phyloP scores from a whole-genome alignment of 2,329 filamentous ascomycete species.

The Diaporthe sp. region DNA sequence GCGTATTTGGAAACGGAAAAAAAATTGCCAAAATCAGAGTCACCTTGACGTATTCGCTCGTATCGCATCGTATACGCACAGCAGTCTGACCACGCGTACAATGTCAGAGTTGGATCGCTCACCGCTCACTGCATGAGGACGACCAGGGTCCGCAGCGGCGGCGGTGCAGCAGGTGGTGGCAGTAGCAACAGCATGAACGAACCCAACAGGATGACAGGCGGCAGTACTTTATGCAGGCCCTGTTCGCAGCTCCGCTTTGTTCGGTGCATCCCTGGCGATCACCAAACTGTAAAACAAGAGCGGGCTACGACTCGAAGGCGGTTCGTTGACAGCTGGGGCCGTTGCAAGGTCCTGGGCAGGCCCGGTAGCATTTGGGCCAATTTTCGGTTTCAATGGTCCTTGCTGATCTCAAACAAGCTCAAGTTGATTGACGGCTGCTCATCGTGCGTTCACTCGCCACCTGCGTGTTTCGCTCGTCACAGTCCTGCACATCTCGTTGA shows the following conservation, averaged over 20 bases:
- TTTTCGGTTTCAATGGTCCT: conserved; percentile 26
- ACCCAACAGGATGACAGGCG: conserved; percentile 2
- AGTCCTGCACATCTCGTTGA: not conserved
- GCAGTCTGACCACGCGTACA: conserved; percentile 6
- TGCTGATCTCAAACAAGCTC: conserved; percentile 32
- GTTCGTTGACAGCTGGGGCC: conserved; percentile 17
- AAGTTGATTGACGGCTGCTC: conserved; percentile 11
- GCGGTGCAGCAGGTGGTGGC: not conserved
- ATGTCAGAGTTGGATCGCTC: conserved; percentile 14
- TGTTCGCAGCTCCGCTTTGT: conserved; percentile 5
- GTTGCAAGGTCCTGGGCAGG: not conserved
- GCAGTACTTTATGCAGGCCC: conserved; percentile 10
- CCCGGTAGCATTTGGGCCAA: not conserved
- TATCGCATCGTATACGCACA: conserved; percentile 3
- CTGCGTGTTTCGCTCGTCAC: not conserved
- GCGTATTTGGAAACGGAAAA: not conserved
- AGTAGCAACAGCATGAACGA: not conserved
- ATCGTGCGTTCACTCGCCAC: conserved; percentile 1
- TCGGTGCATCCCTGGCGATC: conserved; percentile 27
- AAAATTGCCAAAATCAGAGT: not conserved
- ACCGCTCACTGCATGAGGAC: not conserved
- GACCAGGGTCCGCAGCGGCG: not conserved
- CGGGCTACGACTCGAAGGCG: conserved; percentile 23
- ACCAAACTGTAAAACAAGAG: conserved; percentile 32
- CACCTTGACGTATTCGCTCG: conserved; percentile 1